Conservation (phyloP, 2,329 filamentous ascomycete genomes). For the Colletotrichum sp. region DNA sequence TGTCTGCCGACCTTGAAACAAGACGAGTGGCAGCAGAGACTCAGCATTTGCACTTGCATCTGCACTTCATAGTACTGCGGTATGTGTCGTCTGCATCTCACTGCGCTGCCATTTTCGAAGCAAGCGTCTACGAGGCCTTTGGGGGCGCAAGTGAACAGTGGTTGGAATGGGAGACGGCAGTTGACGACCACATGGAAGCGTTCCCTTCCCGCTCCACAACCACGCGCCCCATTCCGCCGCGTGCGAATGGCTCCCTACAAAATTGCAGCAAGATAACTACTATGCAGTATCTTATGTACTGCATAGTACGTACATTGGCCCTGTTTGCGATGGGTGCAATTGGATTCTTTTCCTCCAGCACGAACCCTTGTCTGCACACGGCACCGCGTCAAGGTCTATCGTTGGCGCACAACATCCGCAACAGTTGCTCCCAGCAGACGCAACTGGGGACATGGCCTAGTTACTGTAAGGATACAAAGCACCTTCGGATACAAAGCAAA, state of each 20-base stretch:
- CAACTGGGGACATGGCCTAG: not conserved
- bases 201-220: not conserved
- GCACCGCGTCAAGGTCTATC: not conserved
- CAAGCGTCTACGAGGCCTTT: not conserved
- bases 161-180: not conserved
- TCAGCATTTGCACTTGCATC: not conserved
- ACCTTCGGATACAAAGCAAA: not conserved
- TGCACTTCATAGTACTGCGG: not conserved
- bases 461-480: not conserved
- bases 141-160: not conserved
- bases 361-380: not conserved
- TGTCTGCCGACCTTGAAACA: slow-evolving; percentile 1
- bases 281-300: too few species aligned
- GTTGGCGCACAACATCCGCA: not conserved
- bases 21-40: slow-evolving; percentile 1
- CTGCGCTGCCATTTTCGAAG: not conserved
- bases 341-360: not conserved
- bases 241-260: not conserved
- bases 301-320: not conserved
- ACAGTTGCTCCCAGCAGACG: not conserved
- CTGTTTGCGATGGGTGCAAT: not conserved
- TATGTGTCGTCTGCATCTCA: not conserved
- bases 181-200: not conserved
- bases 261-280: not conserved
- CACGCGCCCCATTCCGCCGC: not conserved